phyloP scores from a whole-genome alignment of 1,284 basidiomycete species.

The Ustilago nuda region DNA sequence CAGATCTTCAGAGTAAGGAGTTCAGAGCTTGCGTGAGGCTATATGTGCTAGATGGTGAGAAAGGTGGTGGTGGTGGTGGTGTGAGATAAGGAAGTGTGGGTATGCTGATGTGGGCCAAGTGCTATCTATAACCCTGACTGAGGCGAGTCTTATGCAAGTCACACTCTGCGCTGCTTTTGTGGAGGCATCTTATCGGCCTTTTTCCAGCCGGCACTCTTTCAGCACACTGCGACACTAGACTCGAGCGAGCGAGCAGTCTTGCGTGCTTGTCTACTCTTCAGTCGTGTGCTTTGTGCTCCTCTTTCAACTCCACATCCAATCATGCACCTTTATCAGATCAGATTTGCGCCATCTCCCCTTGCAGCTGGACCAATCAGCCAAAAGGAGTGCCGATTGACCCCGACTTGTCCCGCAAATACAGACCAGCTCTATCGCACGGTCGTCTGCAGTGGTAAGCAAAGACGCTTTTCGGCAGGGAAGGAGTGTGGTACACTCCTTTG shows the following conservation, averaged over 20 bases:
- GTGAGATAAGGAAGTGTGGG: neutral
- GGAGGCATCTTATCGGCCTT: slow-evolving; percentile 30
- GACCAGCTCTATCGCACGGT: too few relatives aligned
- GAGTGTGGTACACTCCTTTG: too few relatives aligned
- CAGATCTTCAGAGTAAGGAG: too few relatives aligned
- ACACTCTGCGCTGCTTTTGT: slow-evolving; percentile 7
- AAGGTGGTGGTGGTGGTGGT: neutral
- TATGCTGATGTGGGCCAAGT: neutral
- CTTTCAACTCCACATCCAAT: slow-evolving; percentile 8
- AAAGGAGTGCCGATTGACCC: neutral
- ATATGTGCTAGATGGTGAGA: neutral
- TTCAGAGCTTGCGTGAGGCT: too few relatives aligned
- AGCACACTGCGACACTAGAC: neutral
- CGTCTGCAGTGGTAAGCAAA: too few relatives aligned
- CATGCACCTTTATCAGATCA: slow-evolving; percentile 17
- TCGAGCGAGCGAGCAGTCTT: slow-evolving; percentile 1
- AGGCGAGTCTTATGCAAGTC: slow-evolving; percentile 22
- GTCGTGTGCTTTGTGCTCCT: neutral
- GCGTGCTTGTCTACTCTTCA: neutral
- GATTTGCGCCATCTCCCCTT: neutral
- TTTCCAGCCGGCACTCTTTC: slow-evolving; percentile 3
- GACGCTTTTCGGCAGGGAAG: too few relatives aligned
- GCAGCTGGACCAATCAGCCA: neutral
- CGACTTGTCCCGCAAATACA: neutral
- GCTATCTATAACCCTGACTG: slow-evolving; percentile 1